Base-by-base conservation (phyloP, 2,329 filamentous ascomycete species). In the Venturia asperata region DNA sequence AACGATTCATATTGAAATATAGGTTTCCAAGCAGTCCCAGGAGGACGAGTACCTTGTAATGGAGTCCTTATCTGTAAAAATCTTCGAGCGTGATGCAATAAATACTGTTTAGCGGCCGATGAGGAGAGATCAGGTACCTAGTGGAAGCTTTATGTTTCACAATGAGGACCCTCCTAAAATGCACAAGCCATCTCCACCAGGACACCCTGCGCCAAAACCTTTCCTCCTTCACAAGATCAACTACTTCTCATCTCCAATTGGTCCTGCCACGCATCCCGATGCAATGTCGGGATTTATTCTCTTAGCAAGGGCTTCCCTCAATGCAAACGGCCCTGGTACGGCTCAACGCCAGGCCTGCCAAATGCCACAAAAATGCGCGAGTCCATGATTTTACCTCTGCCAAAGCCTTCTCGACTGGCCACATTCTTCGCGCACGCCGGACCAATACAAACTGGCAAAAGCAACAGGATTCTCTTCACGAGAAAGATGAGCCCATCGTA, bases 281-380 rank as follows among this genome's bases (percentile, higher is more conserved):
- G 61, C 61, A 63, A 63, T 63, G 61, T 63, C 61, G 41, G 61
- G 61, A 47, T 37, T 30, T 1, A 39, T 24, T 34, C 34, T 21
- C 45, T 15, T 63, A 63, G 42, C 7, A n/a, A n/a, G n/a, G 27
- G 24, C 66, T 64, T 63, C 61, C 64, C 52, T 69, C 75, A 69
- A 81, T 81, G 78, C 76, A 75, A 73, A 72, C 73, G 71, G 74
- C 74, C 67, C 72, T 80, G 71, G 73, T 77, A 69, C 74, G 74
- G 73, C 78, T 79, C 72, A 75, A 80, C 72, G 77, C 74, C 70
- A 75, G 75, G 73, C 76, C 77, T 68, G 75, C 77, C 30, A 69
- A 76, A 77, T 67, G 70, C 78, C 68, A 71, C 73, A 73, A 70
- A 76, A 56, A 72, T 78, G 34, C 74, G 75, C 64, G 68, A 69